These are phyloP conservation scores for Chaetomium strumarium DNA, from an alignment of 2,329 filamentous ascomycete genomes.

Conservation along the genomic window DNA sequence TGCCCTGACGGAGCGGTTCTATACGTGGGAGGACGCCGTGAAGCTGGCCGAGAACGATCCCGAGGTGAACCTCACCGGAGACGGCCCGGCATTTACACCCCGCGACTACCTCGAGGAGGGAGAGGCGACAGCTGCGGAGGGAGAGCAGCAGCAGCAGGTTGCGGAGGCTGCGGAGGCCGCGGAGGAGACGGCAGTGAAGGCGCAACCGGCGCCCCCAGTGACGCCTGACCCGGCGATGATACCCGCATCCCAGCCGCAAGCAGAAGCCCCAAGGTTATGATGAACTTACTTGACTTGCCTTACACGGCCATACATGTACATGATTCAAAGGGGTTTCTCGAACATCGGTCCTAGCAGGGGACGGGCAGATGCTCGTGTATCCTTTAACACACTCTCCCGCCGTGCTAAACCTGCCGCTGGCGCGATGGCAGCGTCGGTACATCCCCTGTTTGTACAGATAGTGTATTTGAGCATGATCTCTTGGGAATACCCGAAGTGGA, in stretches of 20 bases:
- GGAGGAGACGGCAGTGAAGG: slow-evolving; percentile 11
- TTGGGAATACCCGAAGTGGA: neutral
- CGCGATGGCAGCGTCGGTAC: neutral
- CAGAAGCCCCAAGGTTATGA: slow-evolving; percentile 21
- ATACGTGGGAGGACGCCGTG: slow-evolving; percentile 76
- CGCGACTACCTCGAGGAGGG: slow-evolving; percentile 33
- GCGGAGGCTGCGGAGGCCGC: slow-evolving; percentile 14
- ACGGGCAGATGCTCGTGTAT: slow-evolving; percentile 6
- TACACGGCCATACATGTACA: neutral
- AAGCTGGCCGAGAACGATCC: slow-evolving; percentile 59
- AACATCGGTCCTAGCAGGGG: neutral
- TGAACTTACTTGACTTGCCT: neutral
- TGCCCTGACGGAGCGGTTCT: slow-evolving; percentile 78
- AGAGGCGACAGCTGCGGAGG: slow-evolving; percentile 32
- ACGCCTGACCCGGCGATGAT: slow-evolving; percentile 17
- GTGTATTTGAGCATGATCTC: slow-evolving; percentile 17
- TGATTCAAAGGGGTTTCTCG: neutral
- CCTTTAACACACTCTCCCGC: neutral
- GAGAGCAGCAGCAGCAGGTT: slow-evolving; percentile 21
- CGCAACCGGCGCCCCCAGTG: slow-evolving; percentile 1
- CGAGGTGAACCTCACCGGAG: slow-evolving; percentile 55
- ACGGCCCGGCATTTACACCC: slow-evolving; percentile 47
- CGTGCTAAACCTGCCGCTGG: neutral
- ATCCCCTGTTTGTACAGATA: slow-evolving; percentile 19
- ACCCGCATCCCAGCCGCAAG: slow-evolving; percentile 13